A percentile compares a stretch with the other conserved stretches of the same genome.
Evolutionary conservation across 495 filamentous ascomycete genomes (phyloP).

Genomic region (Hypoxylon trugodes): DNA sequence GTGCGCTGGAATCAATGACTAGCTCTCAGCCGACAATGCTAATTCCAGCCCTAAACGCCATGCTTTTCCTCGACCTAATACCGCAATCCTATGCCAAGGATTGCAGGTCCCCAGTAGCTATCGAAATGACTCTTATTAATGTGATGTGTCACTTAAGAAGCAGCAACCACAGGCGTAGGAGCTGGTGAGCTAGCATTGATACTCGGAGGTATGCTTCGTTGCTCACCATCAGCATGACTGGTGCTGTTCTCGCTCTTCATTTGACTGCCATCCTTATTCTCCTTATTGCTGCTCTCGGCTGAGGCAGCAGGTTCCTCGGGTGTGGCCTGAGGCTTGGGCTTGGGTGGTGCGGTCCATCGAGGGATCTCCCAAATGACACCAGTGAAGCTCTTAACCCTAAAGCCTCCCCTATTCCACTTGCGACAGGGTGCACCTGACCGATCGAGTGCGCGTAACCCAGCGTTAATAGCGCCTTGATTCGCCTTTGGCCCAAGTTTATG

Average conservation of each 20-base stretch:
- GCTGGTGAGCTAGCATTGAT: conserved; percentile 56
- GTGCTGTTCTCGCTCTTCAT: conserved; percentile 76
- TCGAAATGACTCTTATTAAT: conserved; percentile 15
- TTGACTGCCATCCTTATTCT: conserved; percentile 74
- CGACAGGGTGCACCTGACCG: conserved; percentile 89
- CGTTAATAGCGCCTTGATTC: conserved; percentile 98
- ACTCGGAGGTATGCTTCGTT: conserved; percentile 52
- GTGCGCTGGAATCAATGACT: conserved; percentile 10
- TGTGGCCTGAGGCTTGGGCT: conserved; percentile 50
- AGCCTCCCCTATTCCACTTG: conserved; percentile 83
- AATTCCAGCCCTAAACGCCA: conserved; percentile 31
- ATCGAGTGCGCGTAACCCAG: conserved; percentile 91
- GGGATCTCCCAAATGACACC: conserved; percentile 85
- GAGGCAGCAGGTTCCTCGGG: conserved; percentile 51
- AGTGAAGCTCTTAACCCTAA: conserved; percentile 92
- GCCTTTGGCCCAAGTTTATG: conserved; percentile 96
- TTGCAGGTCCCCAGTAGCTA: conserved; percentile 4
- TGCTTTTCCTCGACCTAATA: conserved; percentile 29
- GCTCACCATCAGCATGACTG: conserved; percentile 62
- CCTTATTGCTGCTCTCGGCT: conserved; percentile 78
- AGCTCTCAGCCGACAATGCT: neutral
- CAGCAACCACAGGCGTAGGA: conserved; percentile 43
- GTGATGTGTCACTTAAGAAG: conserved; percentile 27
- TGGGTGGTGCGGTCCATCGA: conserved; percentile 80
- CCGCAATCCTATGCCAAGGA: conserved; percentile 28